phyloP scores from a whole-genome alignment of 2,329 filamentous ascomycete genomes.

The Incumbomyces delicatus region DNA sequence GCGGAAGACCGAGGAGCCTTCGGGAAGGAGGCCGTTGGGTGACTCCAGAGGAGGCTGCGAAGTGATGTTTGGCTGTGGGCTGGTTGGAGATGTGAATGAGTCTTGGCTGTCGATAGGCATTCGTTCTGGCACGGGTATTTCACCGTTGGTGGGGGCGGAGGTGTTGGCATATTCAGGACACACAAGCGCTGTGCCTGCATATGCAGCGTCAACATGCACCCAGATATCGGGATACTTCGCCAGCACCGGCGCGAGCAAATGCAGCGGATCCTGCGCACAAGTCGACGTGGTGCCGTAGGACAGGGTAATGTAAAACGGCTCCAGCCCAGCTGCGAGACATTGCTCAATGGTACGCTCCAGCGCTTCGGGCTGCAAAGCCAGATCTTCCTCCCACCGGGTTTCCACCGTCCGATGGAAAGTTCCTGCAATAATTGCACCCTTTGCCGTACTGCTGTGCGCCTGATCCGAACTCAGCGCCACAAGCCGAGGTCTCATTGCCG shows the following conservation, averaged over 20 bases:
- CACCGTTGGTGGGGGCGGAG: neutral
- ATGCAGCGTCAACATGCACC: conserved; percentile 91
- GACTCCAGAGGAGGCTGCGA: conserved; percentile 63
- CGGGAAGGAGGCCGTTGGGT: neutral
- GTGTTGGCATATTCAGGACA: conserved; percentile 58
- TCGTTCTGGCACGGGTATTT: neutral
- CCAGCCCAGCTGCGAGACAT: conserved; percentile 58
- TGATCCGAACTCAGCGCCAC: conserved; percentile 73
- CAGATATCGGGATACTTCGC: conserved; percentile 55
- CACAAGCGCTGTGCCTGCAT: conserved; percentile 76
- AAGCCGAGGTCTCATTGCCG: conserved; percentile 56
- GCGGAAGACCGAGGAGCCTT: neutral
- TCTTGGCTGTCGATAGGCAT: neutral
- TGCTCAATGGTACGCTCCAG: conserved; percentile 55
- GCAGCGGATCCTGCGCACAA: conserved; percentile 77
- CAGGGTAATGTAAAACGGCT: conserved; percentile 78
- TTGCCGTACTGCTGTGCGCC: conserved; percentile 75
- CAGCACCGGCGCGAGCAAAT: conserved; percentile 48
- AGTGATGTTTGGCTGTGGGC: conserved; percentile 48
- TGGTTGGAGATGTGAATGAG: neutral
- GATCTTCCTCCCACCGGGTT: conserved; percentile 52
- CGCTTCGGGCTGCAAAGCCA: conserved; percentile 57
- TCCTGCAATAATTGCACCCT: conserved; percentile 76
- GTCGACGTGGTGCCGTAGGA: conserved; percentile 81
- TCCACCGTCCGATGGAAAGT: conserved; percentile 67